A percentile compares a stretch with the other conserved stretches of the same genome.
Conservation (phyloP, 129 eudicot species). For the Deinandra increscens region DNA sequence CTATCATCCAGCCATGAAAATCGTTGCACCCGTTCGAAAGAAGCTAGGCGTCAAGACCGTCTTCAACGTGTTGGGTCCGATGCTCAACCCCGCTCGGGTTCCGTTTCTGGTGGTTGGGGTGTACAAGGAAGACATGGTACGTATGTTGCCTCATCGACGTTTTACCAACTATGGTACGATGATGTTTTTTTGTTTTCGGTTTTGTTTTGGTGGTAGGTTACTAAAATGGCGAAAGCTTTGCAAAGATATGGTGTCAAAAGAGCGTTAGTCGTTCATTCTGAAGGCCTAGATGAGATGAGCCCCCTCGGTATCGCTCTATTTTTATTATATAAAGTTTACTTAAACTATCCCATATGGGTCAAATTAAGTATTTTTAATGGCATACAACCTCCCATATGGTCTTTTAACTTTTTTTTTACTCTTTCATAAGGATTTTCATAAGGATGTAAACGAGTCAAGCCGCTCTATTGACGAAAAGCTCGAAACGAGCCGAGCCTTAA, state of each 20-base stretch:
- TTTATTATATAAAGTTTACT: slow-evolving; percentile 4
- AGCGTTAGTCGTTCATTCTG: slow-evolving; percentile 89
- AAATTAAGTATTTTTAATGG: no score
- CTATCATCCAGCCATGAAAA: slow-evolving; percentile 88
- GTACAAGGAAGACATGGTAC: slow-evolving; percentile 70
- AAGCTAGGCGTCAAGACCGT: slow-evolving; percentile 76
- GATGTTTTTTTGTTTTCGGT: slow-evolving; percentile 9
- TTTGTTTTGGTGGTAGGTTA: slow-evolving; percentile 42
- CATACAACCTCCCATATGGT: no score
- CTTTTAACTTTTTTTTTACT: no score
- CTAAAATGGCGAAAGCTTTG: slow-evolving; percentile 81
- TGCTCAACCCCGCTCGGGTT: slow-evolving; percentile 85
- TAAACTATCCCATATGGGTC: background rate
- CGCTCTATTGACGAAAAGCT: no score
- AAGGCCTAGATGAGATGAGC: slow-evolving; percentile 90
- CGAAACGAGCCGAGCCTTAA: no score
- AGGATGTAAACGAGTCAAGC: no score
- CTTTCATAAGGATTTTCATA: no score
- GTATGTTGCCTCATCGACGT: background rate
- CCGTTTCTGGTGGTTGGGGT: slow-evolving; percentile 85
- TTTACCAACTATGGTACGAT: background rate
- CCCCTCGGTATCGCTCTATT: slow-evolving; percentile 55
- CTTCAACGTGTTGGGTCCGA: slow-evolving; percentile 75
- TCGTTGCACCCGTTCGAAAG: slow-evolving; percentile 71
- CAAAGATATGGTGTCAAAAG: slow-evolving; percentile 82